Base-by-base conservation (phyloP, 257 asterid genomes). In the Solanum medicagineum region DNA sequence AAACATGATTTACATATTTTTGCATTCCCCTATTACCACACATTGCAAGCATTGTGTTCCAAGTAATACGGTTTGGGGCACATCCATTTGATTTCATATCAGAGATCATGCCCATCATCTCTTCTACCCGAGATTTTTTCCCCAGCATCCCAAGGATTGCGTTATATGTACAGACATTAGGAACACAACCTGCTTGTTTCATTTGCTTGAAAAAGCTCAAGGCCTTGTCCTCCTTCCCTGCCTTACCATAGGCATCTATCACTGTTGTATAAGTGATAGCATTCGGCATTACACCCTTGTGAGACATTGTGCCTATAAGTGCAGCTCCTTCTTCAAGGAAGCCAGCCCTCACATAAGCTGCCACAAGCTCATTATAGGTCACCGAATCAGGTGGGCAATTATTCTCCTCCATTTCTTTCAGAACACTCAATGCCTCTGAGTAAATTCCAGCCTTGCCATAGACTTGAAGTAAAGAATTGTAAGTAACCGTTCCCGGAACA, bases 161-260 rank as follows among this genome's bases (percentile, higher is more conserved):
- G 69, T 96, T 96, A 88, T 96, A 96, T 44, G 99, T 94, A 81
- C 98, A 94, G 60, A 94, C 94, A 12, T 95, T 96, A 88, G 99
- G 99, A 57, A 95, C 98, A 89, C 98, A 95, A 4, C 99, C 98
- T 2, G 91, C 90, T 87, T 92, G 88, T 91, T 95, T 96, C 99
- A 96, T 96, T 83, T 88, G 86, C 82, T 84, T 87, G 56, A 96
- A 92, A 88, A 93, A 88, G 85, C 92, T 85, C 90, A 95, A 84
- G 29, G 99, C 98, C 87, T 89, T 90, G 63, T 92, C 94, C 89
- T 90, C 98, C 89, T 87, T 88, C 71, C 98, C 98, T 8, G 92
- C 92, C 89, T 94, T 96, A 26, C 99, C 99, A 84, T 95, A 96
- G 73, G 99, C 98, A 93, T 96, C 98, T 77, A 96, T 95, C 69